Evolutionary conservation across 139 green algal genomes (phyloP).

Genomic region (Chlorella sp.): DNA sequence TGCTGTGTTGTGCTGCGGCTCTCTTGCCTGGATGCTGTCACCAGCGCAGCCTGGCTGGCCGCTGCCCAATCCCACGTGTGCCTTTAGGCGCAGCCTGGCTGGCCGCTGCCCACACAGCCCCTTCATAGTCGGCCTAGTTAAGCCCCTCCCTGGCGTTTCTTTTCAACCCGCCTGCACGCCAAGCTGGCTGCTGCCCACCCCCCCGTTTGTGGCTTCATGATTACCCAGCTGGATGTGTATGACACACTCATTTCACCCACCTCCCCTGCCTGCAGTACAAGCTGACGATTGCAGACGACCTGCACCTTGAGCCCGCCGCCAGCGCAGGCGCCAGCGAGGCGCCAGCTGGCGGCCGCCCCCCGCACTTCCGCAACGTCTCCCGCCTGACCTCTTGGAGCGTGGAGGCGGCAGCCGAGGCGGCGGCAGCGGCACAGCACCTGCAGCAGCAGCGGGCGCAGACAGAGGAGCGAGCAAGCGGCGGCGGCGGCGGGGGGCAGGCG

Average conservation of each 20-base stretch:
- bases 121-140: too few species aligned
- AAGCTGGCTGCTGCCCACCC: neutral
- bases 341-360: neutral
- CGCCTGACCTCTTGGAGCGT: conserved; percentile 9
- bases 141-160: neutral
- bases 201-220: neutral
- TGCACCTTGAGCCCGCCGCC: conserved; percentile 4
- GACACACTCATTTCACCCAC: neutral
- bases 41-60: neutral
- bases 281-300: conserved; percentile 9
- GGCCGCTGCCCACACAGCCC: too few species aligned
- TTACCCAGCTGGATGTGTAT: too few species aligned
- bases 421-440: neutral
- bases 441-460: neutral
- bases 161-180: neutral
- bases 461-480: neutral
- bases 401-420: conserved; percentile 21
- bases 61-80: neutral
- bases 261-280: conserved; percentile 21
- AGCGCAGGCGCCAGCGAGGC: neutral
- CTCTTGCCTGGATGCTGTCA: neutral
- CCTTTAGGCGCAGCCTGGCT: too few species aligned
- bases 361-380: neutral
- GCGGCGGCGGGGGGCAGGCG: neutral
- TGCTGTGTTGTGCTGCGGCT: too few species aligned